These are phyloP conservation scores for Acacia melanoxylon DNA, from an alignment of 306 rosid genomes.

Conservation along the genomic window DNA sequence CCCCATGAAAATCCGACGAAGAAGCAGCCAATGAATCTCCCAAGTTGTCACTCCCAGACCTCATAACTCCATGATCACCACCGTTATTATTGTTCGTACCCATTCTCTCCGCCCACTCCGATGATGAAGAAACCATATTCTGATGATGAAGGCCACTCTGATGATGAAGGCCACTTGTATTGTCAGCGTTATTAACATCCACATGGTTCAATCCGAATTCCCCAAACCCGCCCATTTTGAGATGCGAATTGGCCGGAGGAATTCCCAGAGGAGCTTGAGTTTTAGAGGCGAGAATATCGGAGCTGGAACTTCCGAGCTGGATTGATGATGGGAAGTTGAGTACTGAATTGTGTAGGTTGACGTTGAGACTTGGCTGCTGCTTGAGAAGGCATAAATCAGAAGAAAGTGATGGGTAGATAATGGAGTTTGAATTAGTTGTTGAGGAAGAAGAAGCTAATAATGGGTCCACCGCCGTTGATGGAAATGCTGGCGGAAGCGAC, in stretches of 20 bases:
- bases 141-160: conserved; percentile 35
- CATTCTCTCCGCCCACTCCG: conserved; percentile 42
- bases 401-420: conserved; percentile 32
- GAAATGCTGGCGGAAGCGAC: conserved; percentile 14
- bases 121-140: conserved; percentile 39
- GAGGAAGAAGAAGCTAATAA: conserved; percentile 34
- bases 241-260: conserved; percentile 29
- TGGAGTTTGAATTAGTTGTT: conserved; percentile 26
- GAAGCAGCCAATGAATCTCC: conserved; percentile 34
- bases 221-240: conserved; percentile 46
- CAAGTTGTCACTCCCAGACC: conserved; percentile 45
- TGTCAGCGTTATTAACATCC: conserved; percentile 10
- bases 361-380: conserved; percentile 28
- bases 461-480: conserved; percentile 28
- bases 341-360: conserved; percentile 51
- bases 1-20: conserved; percentile 54
- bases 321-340: conserved; percentile 59
- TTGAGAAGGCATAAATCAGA: conserved; percentile 23
- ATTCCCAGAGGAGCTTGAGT: conserved; percentile 38
- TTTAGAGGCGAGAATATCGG: conserved; percentile 14
- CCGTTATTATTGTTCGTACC: background rate
- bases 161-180: conserved; percentile 25
- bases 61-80: conserved; percentile 32
- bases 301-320: conserved; percentile 28
- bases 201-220: conserved; percentile 57